Evolutionary conservation across 768 basidiomycete species (phyloP), one percentile per base, ranked within the genome.

Genomic region (Leccinellum albellum): DNA sequence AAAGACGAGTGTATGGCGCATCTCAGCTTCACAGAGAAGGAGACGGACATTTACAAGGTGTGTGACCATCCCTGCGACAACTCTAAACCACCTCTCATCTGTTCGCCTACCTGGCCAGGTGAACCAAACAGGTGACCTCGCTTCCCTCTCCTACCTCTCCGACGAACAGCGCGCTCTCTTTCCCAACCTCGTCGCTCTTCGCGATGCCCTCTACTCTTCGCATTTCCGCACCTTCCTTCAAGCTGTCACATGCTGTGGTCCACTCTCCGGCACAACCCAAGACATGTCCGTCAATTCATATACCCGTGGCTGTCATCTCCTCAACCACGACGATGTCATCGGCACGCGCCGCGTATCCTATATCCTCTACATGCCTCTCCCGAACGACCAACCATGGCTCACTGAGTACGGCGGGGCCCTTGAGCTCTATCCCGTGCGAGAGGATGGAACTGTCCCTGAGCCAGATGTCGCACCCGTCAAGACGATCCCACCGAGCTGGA

Each of bases 311-410:
- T 97, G 88, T 70, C 94, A 98, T 74, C 82, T 98, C 10, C 86
- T 98, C 66, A 92, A 96, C 73, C 96, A 98, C 78, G 96, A 98
- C 85, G 96, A 98, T 71, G 95, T 96, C 24, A 98, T 98, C 68
- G 94, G 94, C 59, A 84, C 93, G 8, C 88, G 96, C 24, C 84
- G 93, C 42, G 89, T 98, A 53, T 95, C 92, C 1, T 98, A 96
- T 77, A 96, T 98, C 74, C 86, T 98, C 50, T 98, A 98, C 75
- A 89, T 98, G 81, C 95, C 95, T 20, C 80, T 88, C 61, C 87
- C 88, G 26, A 74, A 79, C 69, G 81, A 81, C 65, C 78, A 84
- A 58, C 78, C 83, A 47, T 98, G 96, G 96, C 82, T 88, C 67
- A 81, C 84, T 45, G 87, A 89, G 59, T 97, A 89, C 86, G 96